These are phyloP conservation scores for Septoria linicola DNA, from an alignment of 2,329 filamentous ascomycete genomes.

Conservation along the genomic window DNA sequence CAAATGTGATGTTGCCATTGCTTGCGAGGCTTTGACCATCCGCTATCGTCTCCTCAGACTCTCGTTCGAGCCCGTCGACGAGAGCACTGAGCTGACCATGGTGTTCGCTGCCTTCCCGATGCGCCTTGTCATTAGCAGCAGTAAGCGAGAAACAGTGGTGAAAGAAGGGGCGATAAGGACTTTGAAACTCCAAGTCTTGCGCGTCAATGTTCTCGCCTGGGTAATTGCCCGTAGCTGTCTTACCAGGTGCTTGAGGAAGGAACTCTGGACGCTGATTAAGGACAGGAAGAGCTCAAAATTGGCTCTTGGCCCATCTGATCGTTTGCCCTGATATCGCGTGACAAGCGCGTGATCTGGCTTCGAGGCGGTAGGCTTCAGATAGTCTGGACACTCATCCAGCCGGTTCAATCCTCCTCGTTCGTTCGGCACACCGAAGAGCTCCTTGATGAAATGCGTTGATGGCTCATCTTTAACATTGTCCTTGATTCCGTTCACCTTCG, in stretches of 20 bases:
- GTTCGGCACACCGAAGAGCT: constrained; percentile 19
- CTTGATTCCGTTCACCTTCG: too few species aligned
- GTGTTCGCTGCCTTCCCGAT: constrained; percentile 7
- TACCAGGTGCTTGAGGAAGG: constrained; percentile 17
- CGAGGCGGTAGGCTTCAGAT: constrained; percentile 6
- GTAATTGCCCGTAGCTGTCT: constrained; percentile 17
- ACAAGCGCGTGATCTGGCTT: constrained; percentile 17
- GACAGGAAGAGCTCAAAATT: constrained; percentile 10
- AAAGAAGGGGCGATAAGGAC: constrained; percentile 21
- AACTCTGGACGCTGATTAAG: constrained; percentile 21
- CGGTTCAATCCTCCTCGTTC: constrained; percentile 20
- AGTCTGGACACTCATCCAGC: constrained; percentile 18
- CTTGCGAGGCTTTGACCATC: constrained; percentile 14
- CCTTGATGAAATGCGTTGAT: constrained; percentile 7
- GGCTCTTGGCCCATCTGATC: constrained; percentile 13
- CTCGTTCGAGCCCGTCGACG: constrained; percentile 10
- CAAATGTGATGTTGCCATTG: constrained; percentile 24
- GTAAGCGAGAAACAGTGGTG: constrained; percentile 19
- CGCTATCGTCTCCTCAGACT: constrained; percentile 12
- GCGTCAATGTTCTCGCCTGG: constrained; percentile 21
- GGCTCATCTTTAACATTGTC: too few species aligned
- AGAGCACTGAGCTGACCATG: constrained; percentile 16
- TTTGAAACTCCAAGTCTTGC: constrained; percentile 18
- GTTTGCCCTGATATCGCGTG: constrained; percentile 15
- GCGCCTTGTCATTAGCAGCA: constrained; percentile 11